Conservation (phyloP, 148 eudicot species). For the Pharnaceum exiguum region DNA sequence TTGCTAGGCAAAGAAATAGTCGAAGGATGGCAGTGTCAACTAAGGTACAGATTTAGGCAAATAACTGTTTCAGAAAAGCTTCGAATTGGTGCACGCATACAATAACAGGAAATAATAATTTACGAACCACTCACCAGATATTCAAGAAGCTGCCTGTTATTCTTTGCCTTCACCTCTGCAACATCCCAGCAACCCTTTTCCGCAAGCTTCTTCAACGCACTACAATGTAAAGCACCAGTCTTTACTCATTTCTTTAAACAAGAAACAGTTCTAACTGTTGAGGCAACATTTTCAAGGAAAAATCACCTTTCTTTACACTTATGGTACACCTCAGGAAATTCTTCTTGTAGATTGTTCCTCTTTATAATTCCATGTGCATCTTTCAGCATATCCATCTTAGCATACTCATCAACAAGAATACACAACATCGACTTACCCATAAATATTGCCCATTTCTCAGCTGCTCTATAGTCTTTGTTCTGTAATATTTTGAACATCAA, state of each 20-base stretch:
- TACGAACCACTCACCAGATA: constrained; percentile 54
- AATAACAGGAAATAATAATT: background rate
- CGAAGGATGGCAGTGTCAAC: too few relatives aligned
- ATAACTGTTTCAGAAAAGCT: too few relatives aligned
- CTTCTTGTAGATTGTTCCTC: constrained; percentile 64
- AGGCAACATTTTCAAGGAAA: constrained; percentile 9
- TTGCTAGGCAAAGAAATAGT: too few relatives aligned
- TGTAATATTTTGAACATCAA: constrained; percentile 59
- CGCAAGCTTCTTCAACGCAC: constrained; percentile 81
- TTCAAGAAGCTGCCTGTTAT: constrained; percentile 64
- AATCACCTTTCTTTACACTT: constrained; percentile 83
- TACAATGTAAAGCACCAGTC: constrained; percentile 29
- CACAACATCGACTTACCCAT: constrained; percentile 76
- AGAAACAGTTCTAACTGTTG: constrained; percentile 5
- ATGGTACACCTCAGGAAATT: constrained; percentile 77
- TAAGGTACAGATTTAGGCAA: too few relatives aligned
- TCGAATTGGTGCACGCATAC: too few relatives aligned
- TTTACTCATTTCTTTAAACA: constrained; percentile 11
- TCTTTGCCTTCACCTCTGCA: constrained; percentile 71
- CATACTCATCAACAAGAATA: constrained; percentile 62
- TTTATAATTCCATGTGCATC: constrained; percentile 72
- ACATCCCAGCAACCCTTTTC: constrained; percentile 97
- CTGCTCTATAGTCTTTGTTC: constrained; percentile 63
- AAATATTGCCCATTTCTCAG: constrained; percentile 95
- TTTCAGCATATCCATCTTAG: constrained; percentile 48